Base-by-base conservation (phyloP, 768 basidiomycete genomes). In the Tremella mesenterica region DNA sequence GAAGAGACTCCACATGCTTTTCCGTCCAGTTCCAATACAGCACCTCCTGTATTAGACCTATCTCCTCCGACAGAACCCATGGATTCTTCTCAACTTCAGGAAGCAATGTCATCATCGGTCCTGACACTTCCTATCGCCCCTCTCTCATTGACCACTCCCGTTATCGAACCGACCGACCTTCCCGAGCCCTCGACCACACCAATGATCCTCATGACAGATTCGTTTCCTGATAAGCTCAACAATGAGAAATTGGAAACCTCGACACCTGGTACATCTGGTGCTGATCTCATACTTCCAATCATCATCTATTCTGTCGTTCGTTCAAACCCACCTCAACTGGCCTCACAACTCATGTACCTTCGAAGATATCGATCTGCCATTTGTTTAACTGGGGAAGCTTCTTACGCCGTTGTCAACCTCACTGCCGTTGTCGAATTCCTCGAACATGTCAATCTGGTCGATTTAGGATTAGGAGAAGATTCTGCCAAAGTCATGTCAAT, bases 401-500 rank as follows among this genome's bases (percentile, higher is more conserved):
- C 83, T 44, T 99, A 91, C 64, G 96, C 91, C 54, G 79, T 93
- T 34, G 86, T 96, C 71, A 97, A 95, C 73, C 77, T 95, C 33
- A 83, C 92, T 78, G 93, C 93, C 10, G 91, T 93, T 4, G 88
- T 87, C 1, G 92, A 96, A 69, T 99, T 96, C 71, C 77, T 96
- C 48, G 90, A 93, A 75, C 88, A 91, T 67, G 89, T 96, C 30
- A 90, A 96, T 74, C 77, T 95, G 52, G 84, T 80, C 7, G 81
- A 79, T 1, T 75, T 86, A 18, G 83, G 80, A 0, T 74, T 61
- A 0, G 71, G 65, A n/a, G 59, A 56, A 12, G 61, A 65, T 9
- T 66, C 71, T 7, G 73, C 70, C 41, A 73, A 69, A 44, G 67
- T 75, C 25, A 58, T 75, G 38, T 68, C 68, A 64, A 81, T 85